Conservation (phyloP, 495 filamentous ascomycete species). For the Hyaloscypha bicolor region DNA sequence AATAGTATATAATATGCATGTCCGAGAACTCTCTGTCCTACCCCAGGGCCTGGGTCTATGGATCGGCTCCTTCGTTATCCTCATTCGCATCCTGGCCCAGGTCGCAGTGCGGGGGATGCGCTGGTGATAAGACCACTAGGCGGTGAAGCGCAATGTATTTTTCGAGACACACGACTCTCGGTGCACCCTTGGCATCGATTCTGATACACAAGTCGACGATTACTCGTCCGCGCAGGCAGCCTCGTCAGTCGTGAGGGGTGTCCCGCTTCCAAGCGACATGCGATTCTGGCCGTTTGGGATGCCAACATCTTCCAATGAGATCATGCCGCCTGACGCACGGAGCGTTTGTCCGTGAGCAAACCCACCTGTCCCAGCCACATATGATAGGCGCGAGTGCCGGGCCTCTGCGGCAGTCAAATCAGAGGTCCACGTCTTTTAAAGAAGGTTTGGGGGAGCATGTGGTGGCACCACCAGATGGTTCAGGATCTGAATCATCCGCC, state of each 20-base stretch:
- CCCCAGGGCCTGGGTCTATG: not conserved
- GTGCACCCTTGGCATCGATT: not conserved
- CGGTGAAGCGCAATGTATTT: not conserved
- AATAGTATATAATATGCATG: not conserved
- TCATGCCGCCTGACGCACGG: not conserved
- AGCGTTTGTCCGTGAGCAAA: not conserved
- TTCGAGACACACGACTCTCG: not conserved
- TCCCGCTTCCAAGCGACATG: not conserved
- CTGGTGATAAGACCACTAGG: not conserved
- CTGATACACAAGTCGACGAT: not conserved
- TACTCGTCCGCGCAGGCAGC: not conserved
- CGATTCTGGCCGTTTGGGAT: not conserved
- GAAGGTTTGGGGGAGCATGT: not conserved
- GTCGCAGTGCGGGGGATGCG: slow-evolving; percentile 4
- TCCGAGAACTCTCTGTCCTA: not conserved
- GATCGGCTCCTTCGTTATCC: not conserved
- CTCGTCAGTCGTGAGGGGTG: not conserved
- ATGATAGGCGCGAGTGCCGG: not conserved
- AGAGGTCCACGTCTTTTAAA: not conserved
- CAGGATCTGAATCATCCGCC: not conserved
- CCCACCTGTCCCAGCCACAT: not conserved
- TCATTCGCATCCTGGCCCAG: not conserved
- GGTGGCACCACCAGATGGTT: not conserved
- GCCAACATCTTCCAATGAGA: not conserved
- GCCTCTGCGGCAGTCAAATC: slow-evolving; percentile 7